Evolutionary conservation across 2,329 filamentous ascomycete genomes (phyloP).

Genomic region (Fusarium proliferatum): DNA sequence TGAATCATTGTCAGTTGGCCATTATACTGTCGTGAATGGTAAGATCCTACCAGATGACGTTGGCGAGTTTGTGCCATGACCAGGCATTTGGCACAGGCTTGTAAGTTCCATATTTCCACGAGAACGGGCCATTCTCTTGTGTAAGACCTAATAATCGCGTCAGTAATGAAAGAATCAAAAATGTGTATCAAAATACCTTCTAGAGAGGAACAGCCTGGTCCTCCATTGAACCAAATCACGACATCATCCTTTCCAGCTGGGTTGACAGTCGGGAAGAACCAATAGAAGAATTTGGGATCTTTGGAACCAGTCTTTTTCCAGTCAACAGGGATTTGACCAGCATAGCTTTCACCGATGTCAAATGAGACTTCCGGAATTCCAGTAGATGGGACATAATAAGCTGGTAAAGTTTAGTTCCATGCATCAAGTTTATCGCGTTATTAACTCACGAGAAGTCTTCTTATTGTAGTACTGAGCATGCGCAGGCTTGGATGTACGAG

Average conservation of each 20-base stretch:
- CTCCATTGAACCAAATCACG: constrained; percentile 39
- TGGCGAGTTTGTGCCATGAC: constrained; percentile 23
- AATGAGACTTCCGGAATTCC: constrained; percentile 1
- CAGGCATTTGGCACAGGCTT: constrained; percentile 13
- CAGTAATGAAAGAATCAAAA: rapidly evolving
- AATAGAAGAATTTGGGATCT: constrained; percentile 38
- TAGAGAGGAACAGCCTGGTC: constrained; percentile 20
- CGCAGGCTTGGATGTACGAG: neutral
- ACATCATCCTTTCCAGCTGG: constrained; percentile 39
- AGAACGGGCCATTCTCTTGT: constrained; percentile 18
- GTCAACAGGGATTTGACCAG: constrained; percentile 19
- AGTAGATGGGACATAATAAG: constrained; percentile 1
- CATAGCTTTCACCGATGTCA: constrained; percentile 21
- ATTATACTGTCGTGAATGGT: rapidly evolving
- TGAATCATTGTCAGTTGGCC: rapidly evolving
- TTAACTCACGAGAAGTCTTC: constrained; percentile 8
- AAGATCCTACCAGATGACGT: neutral
- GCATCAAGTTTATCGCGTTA: rapidly evolving
- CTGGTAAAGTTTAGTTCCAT: neutral
- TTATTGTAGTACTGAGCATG: constrained; percentile 13
- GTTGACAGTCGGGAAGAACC: constrained; percentile 40
- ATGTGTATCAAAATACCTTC: neutral
- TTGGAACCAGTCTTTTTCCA: constrained; percentile 14
- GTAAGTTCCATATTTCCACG: constrained; percentile 21
- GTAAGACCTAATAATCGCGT: neutral